Base-by-base conservation (phyloP, 1,284 basidiomycete genomes). In the Ganoderma sp. region DNA sequence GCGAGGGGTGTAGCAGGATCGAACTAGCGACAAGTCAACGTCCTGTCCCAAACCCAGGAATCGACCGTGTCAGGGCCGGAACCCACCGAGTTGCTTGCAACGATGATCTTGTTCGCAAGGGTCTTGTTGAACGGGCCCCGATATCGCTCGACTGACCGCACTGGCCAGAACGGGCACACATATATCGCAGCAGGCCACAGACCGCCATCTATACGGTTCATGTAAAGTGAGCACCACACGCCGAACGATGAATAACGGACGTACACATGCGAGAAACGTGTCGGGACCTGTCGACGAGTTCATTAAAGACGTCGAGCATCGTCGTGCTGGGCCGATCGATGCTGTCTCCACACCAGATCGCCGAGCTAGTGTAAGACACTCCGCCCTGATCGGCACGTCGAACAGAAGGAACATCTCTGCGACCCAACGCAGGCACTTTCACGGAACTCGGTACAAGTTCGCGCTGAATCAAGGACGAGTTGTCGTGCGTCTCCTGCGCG, bases 81-180 rank as follows among this genome's bases (percentile, higher is more conserved):
- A 61, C 72, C 25, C n/a, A 73, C 72, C 12, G 50, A 65, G 56
- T 65, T 71, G 43, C 74, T 71, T 22, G 70, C 69, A 7, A 76
- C 57, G 6, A 77, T 52, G 37, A 76, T 68, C 28, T 67, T 69
- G 65, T 74, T 74, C 2, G 69, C 67, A 3, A 75, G 70, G n/a
- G 60, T 73, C 34, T 64, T 70, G 56, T 76, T 74, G 64, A 75
- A 76, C 9, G 73, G 74, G 0, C 75, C 74, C 4, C 59, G 65
- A 43, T 73, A 76, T 42, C 75, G 37, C 66, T 76, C 75, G 12
- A 75, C 74, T 3, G 75, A 73, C 6, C 74, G 73, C 37, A 67
- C 69, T 1, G 73, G 70, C 74, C 73, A 74, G 52, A 69, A 67
- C 9, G 70, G 54, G 45, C 71, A 71, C 22, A 52, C 64, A 48